Conservation (phyloP, 495 filamentous ascomycete genomes). For the Neurospora pannonica region DNA sequence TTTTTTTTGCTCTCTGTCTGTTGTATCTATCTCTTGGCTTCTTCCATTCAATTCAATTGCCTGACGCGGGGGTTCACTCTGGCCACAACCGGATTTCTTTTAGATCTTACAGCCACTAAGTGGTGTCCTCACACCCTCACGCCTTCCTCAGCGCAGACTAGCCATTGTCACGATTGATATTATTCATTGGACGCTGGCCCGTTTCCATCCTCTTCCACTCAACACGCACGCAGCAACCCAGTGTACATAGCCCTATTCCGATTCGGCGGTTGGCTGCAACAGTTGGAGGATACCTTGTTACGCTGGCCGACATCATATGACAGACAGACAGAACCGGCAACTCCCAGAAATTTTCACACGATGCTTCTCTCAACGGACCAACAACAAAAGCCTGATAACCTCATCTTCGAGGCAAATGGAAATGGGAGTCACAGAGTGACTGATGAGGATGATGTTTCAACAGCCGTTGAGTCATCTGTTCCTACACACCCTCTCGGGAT, state of each 20-base stretch:
- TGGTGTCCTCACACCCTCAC: neutral
- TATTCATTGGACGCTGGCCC: neutral
- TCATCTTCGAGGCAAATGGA: constrained; percentile 5
- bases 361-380: constrained; percentile 18
- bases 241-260: neutral
- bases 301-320: neutral
- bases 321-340: neutral
- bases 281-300: neutral
- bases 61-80: neutral
- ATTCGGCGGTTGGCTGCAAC: neutral
- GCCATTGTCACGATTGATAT: neutral
- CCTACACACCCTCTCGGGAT: constrained; percentile 76
- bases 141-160: neutral
- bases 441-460: constrained; percentile 4
- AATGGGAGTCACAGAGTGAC: constrained; percentile 10
- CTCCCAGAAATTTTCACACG: neutral
- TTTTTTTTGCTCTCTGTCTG: neutral
- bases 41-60: neutral
- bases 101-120: neutral
- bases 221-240: neutral
- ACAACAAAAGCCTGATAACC: constrained; percentile 1
- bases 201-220: neutral
- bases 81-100: neutral
- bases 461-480: constrained; percentile 33
- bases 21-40: neutral